phyloP scores from a whole-genome alignment of 1,284 basidiomycete species.

The Trichosporon sp. region DNA sequence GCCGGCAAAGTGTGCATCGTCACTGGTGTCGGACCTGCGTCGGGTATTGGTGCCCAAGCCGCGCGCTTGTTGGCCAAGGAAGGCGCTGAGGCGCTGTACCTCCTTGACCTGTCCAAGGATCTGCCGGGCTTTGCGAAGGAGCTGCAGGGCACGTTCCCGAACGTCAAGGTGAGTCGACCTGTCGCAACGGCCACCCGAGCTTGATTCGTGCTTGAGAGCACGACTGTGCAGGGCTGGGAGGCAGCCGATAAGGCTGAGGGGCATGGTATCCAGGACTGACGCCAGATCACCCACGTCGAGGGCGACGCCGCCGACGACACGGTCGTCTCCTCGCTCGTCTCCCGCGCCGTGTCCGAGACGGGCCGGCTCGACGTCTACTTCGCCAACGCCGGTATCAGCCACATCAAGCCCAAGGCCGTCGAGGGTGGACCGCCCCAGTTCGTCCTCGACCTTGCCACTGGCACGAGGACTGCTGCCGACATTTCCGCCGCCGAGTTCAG shows the following conservation, averaged over 20 bases:
- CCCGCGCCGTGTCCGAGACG: conserved; percentile 68
- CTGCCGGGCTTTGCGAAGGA: conserved; percentile 65
- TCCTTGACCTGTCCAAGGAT: conserved; percentile 68
- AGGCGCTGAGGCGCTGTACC: conserved; percentile 79
- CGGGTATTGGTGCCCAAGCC: conserved; percentile 61
- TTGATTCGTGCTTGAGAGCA: no score
- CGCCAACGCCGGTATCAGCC: conserved; percentile 63
- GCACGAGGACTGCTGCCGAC: neutral
- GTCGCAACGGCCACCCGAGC: no score
- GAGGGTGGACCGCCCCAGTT: conserved; percentile 1
- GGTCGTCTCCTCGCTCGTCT: conserved; percentile 64
- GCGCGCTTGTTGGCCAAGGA: conserved; percentile 12
- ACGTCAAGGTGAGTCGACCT: conserved; percentile 60
- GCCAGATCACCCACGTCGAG: conserved; percentile 50
- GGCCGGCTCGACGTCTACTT: conserved; percentile 88
- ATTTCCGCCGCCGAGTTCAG: conserved; percentile 58
- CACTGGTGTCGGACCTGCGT: conserved; percentile 75
- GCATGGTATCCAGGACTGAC: no score
- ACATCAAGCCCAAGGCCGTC: conserved; percentile 10
- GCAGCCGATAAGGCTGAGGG: no score
- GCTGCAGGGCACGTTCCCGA: conserved; percentile 64
- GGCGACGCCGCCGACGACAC: conserved; percentile 77
- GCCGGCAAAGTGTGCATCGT: conserved; percentile 81
- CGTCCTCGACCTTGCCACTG: neutral
- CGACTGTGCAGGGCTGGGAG: no score